Conservation (phyloP, 2,329 filamentous ascomycete genomes). For the Trichoderma sp. region DNA sequence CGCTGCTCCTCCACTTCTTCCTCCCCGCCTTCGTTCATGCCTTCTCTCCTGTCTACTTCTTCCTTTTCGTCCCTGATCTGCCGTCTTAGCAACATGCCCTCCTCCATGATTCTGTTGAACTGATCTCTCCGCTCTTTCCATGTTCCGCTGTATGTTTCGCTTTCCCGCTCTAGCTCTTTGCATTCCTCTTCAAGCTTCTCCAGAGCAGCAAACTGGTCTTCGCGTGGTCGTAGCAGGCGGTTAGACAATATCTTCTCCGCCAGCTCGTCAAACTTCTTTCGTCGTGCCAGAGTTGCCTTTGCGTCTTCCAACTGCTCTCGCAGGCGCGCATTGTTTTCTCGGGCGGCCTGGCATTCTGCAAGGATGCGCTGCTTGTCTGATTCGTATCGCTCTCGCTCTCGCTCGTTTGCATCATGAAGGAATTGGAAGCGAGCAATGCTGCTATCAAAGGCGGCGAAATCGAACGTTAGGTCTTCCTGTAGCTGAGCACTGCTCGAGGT, state of each 20-base stretch:
- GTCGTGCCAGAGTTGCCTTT: slow-evolving; percentile 69
- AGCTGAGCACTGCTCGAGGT: slow-evolving; percentile 55
- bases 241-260: slow-evolving; percentile 85
- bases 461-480: slow-evolving; percentile 78
- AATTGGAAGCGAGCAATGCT: slow-evolving; percentile 86
- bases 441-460: slow-evolving; percentile 85
- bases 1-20: slow-evolving; percentile 52
- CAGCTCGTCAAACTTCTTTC: slow-evolving; percentile 84
- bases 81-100: slow-evolving; percentile 80
- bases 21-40: slow-evolving; percentile 69
- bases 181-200: slow-evolving; percentile 86
- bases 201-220: slow-evolving; percentile 75
- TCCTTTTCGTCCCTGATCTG: slow-evolving; percentile 95
- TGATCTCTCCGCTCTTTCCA: slow-evolving; percentile 84
- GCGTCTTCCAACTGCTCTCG: slow-evolving; percentile 74
- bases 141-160: slow-evolving; percentile 73
- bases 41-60: slow-evolving; percentile 83
- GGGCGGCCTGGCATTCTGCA: slow-evolving; percentile 72
- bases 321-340: slow-evolving; percentile 70
- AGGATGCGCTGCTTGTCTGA: slow-evolving; percentile 77
- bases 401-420: slow-evolving; percentile 75
- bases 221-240: slow-evolving; percentile 73
- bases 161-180: slow-evolving; percentile 80
- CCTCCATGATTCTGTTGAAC: slow-evolving; percentile 84
- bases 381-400: slow-evolving; percentile 80